Base-by-base conservation (phyloP, 768 basidiomycete species). In the Filobasidium floriforme region DNA sequence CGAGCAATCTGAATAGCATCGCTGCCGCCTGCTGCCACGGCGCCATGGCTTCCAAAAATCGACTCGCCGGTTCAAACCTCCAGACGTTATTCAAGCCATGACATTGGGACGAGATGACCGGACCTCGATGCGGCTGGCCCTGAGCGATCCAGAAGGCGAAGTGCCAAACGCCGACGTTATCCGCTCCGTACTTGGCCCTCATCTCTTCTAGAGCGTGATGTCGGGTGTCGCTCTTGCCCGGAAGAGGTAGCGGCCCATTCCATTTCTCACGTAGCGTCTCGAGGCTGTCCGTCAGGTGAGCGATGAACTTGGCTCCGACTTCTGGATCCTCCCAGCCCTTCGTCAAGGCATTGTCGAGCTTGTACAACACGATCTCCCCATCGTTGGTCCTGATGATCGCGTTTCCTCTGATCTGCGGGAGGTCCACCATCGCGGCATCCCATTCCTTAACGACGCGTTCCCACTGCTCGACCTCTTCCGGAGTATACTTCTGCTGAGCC, bases 401-500 rank as follows among this genome's bases (percentile, higher is more conserved):
- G 22, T 54, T 24, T 11, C 52, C 52, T 24, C 22, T 24, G 22
- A 54, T 54, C 10, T 11, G 11, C 18, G 52, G 52, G 9, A n/a
- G 11, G 9, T 18, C 15, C 22, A 22, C 52, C 10, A 24, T 18
- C 9, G 15, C 18, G 18, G 15, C 52, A 26, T 54, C 52, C 52
- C 52, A 54, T 9, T 54, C 52, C 26, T 54, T 24, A 9, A 54
- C 52, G 10, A 22, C 26, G 10, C 26, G 52, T 18, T 54, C 26
- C 52, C 52, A 54, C 52, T 54, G 15, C 10, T 11, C 52, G 26
- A 9, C 52, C 22, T 54, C 52, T n/a, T 18, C 52, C 52, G 52
- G 15, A 54, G 52, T 54, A 54, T 54, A 54, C 10, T 54, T 54
- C 9, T 54, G 22, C 52, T 54, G 52, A 9, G 52, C 52, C 22